Base-by-base conservation (phyloP, 495 filamentous ascomycete species). In the Penicillium soppii region DNA sequence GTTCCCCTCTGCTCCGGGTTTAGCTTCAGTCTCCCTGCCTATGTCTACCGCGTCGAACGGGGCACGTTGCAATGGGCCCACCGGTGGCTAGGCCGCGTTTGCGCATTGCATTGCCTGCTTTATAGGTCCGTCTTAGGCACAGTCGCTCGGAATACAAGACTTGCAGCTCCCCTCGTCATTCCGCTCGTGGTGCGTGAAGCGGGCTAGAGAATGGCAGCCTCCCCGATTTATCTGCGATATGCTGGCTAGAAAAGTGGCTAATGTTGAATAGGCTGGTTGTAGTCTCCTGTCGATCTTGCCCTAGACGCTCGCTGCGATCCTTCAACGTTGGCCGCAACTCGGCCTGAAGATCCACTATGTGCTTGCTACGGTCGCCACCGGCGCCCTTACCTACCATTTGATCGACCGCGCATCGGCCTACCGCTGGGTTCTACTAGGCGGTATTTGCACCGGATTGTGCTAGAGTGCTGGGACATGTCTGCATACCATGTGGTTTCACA, bases 391-490 rank as follows among this genome's bases (percentile, higher is more conserved):
- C 15, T 53, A 53, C 23, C 42, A 53, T 40, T 29, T 53, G 33
- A 23, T 40, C 8, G 23, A 40, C 23, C 33, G 17, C 8, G 23
- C 1, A 15, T 53, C 50, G 12, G 1, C 15, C 19, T 41, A 53
- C 35, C 17, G 42, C 10, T 53, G 50, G 50, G 41, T 45, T 25
- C 16, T 53, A 25, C 42, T 53, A 2, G 42, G 50, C 19, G 23
- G 50, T 9, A 26, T 46, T 37, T 45, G 41, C 33, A 9, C 30
- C 3, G 19, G 50, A 21, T 21, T 40, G 9, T 30, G 2, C 15
- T 45, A 15, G 27, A 21, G 16, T 40, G 22, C 13, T 7, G 42
- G n/a, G 15, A 37, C 19, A n/a, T 53, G 41, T 25, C 15, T 40
- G 16, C 21, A 43, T 7, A 40, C 50, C 35, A 46, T 53, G 35